Evolutionary conservation across 305 asterid genomes (phyloP).

Genomic region (Andrographis paniculata): DNA sequence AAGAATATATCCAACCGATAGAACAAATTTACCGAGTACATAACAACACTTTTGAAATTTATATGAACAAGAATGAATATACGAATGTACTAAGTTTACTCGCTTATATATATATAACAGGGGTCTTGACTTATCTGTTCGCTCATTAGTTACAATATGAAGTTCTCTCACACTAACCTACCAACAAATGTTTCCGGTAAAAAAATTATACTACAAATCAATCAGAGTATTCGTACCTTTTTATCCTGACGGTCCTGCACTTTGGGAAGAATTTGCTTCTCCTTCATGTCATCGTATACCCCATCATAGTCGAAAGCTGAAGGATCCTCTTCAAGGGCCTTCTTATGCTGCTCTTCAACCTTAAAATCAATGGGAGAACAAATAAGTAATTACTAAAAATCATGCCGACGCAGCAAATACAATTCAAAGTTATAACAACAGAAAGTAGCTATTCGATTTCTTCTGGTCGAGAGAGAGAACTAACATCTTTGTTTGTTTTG

Average conservation of each 20-base stretch:
- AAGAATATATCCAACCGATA: neutral
- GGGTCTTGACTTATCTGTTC: neutral
- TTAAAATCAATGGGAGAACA: slow-evolving; percentile 17
- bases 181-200: slow-evolving; percentile 2
- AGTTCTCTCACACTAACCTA: neutral
- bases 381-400: neutral
- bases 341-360: slow-evolving; percentile 89
- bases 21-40: neutral
- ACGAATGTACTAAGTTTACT: neutral
- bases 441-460: slow-evolving; percentile 7
- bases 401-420: neutral
- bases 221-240: slow-evolving; percentile 39
- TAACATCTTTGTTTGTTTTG: slow-evolving; percentile 66
- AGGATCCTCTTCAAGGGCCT: slow-evolving; percentile 90
- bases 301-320: slow-evolving; percentile 86
- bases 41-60: neutral
- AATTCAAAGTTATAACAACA: neutral
- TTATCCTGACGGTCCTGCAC: slow-evolving; percentile 58
- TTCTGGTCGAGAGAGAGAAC: slow-evolving; percentile 16
- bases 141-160: slow-evolving; percentile 4
- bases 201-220: slow-evolving; percentile 8
- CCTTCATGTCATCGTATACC: slow-evolving; percentile 82
- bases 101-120: neutral
- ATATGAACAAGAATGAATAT: neutral
- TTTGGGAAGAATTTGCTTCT: slow-evolving; percentile 56